Base-by-base conservation (phyloP, 306 rosid species). In the Cyclanthera cordifolia region DNA sequence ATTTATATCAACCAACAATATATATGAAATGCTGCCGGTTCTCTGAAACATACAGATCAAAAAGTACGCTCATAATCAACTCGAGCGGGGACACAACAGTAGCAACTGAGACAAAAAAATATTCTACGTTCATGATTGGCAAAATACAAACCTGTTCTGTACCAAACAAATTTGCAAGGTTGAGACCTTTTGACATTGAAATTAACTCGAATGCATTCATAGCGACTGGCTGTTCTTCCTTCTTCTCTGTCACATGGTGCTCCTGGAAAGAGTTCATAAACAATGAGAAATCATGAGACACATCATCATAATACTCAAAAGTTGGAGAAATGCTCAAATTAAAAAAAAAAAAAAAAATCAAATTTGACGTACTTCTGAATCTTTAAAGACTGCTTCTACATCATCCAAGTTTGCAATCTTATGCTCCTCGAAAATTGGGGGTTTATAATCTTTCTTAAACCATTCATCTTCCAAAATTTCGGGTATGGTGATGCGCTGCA, bases 131-230 rank as follows among this genome's bases (percentile, higher is more conserved):
- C 52, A 21, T 37, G 48, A 37, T 10, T 34, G 61, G 6, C 10
- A 43, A 43, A 53, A 39, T 11, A 21, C 73, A 70, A 55, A 93
- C 99, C 99, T 93, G 95, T 72, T 93, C 96, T 19, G 73, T 76
- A 56, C 85, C 95, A 85, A 93, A 93, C 87, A 93, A 85, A 79
- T 90, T 93, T 67, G 79, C 88, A 30, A 93, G 96, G 83, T 93
- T 93, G 11, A 93, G 95, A 53, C 99, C 99, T 81, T 81, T 84
- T 13, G 99, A 93, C 99, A 93, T 84, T 49, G 99, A 93, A 73
- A 93, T 93, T 75, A 93, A 79, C 74, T 93, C 96, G 16, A 93
- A 93, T 27, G 99, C 99, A 79, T 93, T 93, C 90, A 93, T 90
- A 16, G 95, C 77, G 30, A 85, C 71, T 32, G 99, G 99, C 52